Percentiles rank a stretch among this genome's conserved stretches.
phyloP scores from a whole-genome alignment of 148 eudicot species.

The Polygonum maritimum region DNA sequence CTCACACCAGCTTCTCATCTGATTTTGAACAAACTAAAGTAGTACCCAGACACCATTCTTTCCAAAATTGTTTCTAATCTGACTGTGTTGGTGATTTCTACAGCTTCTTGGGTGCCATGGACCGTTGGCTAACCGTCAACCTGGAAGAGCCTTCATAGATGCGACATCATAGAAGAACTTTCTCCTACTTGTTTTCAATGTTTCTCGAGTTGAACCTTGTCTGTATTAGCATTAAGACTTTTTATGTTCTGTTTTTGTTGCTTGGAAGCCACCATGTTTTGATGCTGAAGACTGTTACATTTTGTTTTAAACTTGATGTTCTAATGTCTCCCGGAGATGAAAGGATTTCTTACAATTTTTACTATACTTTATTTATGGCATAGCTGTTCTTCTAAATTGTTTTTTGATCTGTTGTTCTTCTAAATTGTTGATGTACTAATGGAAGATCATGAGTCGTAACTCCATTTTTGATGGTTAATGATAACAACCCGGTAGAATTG shows the following conservation, averaged over 20 bases:
- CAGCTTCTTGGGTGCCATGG: conserved; percentile 51
- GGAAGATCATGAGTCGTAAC: no score
- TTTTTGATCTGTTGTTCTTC: no score
- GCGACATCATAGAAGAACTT: neutral
- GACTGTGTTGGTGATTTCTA: neutral
- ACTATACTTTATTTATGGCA: no score
- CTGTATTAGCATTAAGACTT: neutral
- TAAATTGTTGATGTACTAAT: no score
- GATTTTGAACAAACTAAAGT: no score
- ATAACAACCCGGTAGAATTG: no score
- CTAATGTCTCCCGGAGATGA: neutral
- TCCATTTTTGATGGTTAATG: no score
- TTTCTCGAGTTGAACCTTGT: neutral
- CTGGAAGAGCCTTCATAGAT: conserved; percentile 36
- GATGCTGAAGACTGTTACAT: neutral
- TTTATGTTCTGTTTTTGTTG: neutral
- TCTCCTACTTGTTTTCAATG: neutral
- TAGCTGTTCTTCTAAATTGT: no score
- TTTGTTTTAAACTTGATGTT: neutral
- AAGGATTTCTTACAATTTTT: no score
- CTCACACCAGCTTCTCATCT: no score
- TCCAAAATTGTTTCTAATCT: neutral
- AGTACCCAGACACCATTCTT: no score
- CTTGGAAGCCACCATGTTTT: neutral
- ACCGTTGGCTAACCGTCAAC: conserved; percentile 33